Conservation (phyloP, 1,284 basidiomycete genomes). For the Ganoderma leucocontextum region DNA sequence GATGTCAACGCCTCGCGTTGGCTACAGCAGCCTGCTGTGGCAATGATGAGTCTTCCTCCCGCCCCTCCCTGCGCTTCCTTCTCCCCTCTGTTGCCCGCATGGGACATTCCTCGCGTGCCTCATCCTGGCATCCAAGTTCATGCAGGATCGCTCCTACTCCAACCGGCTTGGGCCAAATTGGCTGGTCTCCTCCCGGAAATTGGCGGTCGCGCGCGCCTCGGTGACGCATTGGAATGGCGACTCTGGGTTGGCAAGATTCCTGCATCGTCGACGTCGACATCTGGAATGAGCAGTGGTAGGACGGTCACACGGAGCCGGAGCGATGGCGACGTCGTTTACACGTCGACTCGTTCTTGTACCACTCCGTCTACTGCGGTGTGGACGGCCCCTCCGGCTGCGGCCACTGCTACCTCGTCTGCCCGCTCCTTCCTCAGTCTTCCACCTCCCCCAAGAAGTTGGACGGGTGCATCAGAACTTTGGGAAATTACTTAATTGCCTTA, state of each 20-base stretch:
- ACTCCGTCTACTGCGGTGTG: slow-evolving; percentile 31
- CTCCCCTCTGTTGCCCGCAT: slow-evolving; percentile 86
- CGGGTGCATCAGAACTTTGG: no score
- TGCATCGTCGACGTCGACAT: slow-evolving; percentile 20
- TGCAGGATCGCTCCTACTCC: slow-evolving; percentile 92
- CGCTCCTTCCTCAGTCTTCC: slow-evolving; percentile 16
- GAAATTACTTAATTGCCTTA: no score
- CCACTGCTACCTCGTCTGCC: slow-evolving; percentile 9
- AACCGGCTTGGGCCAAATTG: slow-evolving; percentile 92
- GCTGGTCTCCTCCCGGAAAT: slow-evolving; percentile 84
- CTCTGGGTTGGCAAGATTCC: slow-evolving; percentile 80
- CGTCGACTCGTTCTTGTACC: slow-evolving; percentile 26
- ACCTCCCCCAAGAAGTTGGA: slow-evolving; percentile 19
- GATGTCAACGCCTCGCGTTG: slow-evolving; percentile 11
- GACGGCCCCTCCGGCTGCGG: slow-evolving; percentile 27
- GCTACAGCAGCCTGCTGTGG: not conserved
- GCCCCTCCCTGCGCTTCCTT: slow-evolving; percentile 65
- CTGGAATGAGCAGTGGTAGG: slow-evolving; percentile 20
- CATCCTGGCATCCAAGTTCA: slow-evolving; percentile 91
- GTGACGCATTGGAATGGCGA: slow-evolving; percentile 82
- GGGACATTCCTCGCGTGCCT: slow-evolving; percentile 89
- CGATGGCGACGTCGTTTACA: slow-evolving; percentile 35
- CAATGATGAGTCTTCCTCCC: slow-evolving; percentile 43
- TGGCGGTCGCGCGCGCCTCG: slow-evolving; percentile 83
- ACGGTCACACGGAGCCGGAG: slow-evolving; percentile 37